Evolutionary conservation across 1,284 basidiomycete species (phyloP).

Genomic region (Mycena sp.): DNA sequence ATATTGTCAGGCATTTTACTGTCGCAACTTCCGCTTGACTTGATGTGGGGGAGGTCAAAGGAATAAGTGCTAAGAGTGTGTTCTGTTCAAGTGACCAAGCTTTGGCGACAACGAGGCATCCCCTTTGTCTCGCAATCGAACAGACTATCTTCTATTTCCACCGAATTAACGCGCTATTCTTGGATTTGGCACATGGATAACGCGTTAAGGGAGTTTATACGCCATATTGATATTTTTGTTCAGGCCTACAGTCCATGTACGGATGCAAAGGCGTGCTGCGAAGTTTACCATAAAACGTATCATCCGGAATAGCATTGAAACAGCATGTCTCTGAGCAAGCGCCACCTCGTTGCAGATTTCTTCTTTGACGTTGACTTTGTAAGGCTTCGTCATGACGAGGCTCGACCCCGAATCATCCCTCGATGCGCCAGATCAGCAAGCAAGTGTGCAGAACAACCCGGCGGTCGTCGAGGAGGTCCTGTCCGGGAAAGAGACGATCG

Average conservation of each 20-base stretch:
- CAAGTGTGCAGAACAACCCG: background rate
- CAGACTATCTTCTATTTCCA: slow-evolving; percentile 14
- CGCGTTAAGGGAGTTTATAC: slow-evolving; percentile 4
- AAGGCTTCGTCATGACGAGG: slow-evolving; percentile 16
- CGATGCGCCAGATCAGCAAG: background rate
- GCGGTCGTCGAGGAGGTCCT: slow-evolving; percentile 28
- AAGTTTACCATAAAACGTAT: background rate
- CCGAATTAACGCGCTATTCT: slow-evolving; percentile 25
- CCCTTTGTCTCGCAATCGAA: slow-evolving; percentile 24
- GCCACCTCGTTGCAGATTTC: slow-evolving; percentile 13
- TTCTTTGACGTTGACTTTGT: slow-evolving; percentile 9
- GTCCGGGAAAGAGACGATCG: slow-evolving; percentile 42
- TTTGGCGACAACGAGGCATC: slow-evolving; percentile 28
- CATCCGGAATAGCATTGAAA: background rate
- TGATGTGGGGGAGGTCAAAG: slow-evolving; percentile 4
- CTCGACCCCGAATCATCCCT: slow-evolving; percentile 6
- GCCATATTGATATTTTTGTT: background rate
- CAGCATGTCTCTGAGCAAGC: slow-evolving; percentile 24
- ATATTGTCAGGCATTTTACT: slow-evolving; percentile 20
- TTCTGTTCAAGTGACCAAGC: slow-evolving; percentile 1
- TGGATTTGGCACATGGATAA: slow-evolving; percentile 14
- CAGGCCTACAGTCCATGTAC: background rate
- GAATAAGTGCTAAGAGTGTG: slow-evolving; percentile 1
- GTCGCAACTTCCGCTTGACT: background rate
- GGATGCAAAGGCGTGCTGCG: background rate